Percentiles rank a stretch among this genome's conserved stretches.
Evolutionary conservation across 2,329 filamentous ascomycete genomes (phyloP).

Genomic region (Aspergillus fumigatiaffinis): DNA sequence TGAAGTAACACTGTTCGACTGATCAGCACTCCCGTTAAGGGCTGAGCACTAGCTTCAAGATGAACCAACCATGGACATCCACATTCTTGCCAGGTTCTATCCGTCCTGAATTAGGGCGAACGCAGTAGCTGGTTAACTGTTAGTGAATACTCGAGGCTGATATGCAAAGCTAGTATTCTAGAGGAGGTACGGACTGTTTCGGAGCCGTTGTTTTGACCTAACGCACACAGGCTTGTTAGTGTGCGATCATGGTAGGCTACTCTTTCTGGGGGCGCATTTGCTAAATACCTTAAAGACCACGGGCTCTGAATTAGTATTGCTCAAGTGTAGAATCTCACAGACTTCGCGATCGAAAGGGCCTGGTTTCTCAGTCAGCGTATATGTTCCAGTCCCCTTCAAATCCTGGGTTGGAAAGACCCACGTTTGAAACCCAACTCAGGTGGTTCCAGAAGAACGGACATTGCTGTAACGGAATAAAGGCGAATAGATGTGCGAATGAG

Average conservation of each 20-base stretch:
- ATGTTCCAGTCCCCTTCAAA: conserved; percentile 2
- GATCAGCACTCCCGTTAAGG: conserved; percentile 19
- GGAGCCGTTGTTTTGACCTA: conserved; percentile 98
- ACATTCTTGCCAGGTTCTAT: conserved; percentile 88
- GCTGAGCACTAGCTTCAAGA: not conserved
- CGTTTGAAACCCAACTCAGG: conserved; percentile 89
- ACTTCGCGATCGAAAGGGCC: conserved; percentile 64
- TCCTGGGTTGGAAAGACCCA: conserved; percentile 39
- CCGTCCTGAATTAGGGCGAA: conserved; percentile 92
- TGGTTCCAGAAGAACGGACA: conserved; percentile 94
- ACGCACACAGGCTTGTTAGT: conserved; percentile 21
- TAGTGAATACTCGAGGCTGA: conserved; percentile 12
- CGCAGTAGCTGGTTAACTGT: conserved; percentile 72
- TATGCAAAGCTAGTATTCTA: conserved; percentile 1
- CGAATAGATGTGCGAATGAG: conserved; percentile 10
- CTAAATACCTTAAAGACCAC: conserved; percentile 60
- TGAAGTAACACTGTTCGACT: conserved; percentile 73
- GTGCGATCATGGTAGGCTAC: conserved; percentile 11
- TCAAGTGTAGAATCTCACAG: conserved; percentile 57
- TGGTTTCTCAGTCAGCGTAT: conserved; percentile 32
- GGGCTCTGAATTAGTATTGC: conserved; percentile 55
- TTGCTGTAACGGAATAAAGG: conserved; percentile 44
- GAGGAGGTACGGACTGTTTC: conserved; percentile 72
- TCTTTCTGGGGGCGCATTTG: conserved; percentile 5
- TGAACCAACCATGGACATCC: conserved; percentile 75